Conservation (phyloP, 164 flowering plant species). For the Nymphaea colorata region DNA sequence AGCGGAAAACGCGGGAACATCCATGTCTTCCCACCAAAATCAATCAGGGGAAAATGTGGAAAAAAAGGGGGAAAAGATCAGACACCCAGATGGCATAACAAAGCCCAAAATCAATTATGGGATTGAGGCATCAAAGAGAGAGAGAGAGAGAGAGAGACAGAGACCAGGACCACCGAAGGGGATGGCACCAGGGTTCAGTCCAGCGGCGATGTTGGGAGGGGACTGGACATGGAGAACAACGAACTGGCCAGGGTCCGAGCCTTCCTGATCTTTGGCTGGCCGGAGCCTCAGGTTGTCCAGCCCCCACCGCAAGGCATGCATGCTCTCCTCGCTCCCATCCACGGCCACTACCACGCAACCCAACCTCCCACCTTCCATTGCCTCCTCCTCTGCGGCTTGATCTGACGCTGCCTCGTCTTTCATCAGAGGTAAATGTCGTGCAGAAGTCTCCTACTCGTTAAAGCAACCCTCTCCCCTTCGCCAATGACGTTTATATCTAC, state of each 20-base stretch:
- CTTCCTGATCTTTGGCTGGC: constrained; percentile 3
- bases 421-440: too few species aligned
- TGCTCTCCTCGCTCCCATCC: constrained; percentile 83
- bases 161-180: constrained; percentile 86
- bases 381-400: neutral
- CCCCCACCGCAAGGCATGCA: constrained; percentile 67
- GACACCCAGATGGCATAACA: neutral
- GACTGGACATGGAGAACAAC: constrained; percentile 48
- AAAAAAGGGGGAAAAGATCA: neutral
- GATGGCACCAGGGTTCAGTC: constrained; percentile 62
- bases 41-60: neutral
- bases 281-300: constrained; percentile 54
- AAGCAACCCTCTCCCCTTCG: too few species aligned
- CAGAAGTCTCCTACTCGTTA: too few species aligned
- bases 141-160: neutral
- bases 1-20: constrained; percentile 77
- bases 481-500: too few species aligned
- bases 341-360: constrained; percentile 58
- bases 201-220: constrained; percentile 55
- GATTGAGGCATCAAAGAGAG: neutral
- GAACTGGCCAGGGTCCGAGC: constrained; percentile 17
- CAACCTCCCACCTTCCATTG: constrained; percentile 20
- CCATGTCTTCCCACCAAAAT: constrained; percentile 23
- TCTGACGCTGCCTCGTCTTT: neutral
- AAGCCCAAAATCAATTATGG: neutral